Evolutionary conservation across 2,329 filamentous ascomycete genomes (phyloP), one percentile per base, ranked within the genome.

Genomic region (Didymella arachidicola): DNA sequence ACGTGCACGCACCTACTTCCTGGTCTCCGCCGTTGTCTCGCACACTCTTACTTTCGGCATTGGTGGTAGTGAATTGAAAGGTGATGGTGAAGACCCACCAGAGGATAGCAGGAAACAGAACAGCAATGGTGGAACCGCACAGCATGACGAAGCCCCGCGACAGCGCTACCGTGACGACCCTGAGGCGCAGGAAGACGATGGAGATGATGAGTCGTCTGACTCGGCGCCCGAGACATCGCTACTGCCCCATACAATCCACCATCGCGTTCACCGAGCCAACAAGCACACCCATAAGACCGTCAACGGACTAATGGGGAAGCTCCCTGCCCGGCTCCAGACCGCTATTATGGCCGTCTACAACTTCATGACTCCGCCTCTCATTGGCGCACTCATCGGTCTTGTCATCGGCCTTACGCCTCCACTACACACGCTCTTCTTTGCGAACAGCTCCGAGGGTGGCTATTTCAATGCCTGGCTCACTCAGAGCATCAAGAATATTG

Each of bases 391-490:
- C 2, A 70, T 85, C 2, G 88, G 87, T 4, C 81, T 81, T 2
- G 66, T 87, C 16, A 80, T 90, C 27, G 88, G 88, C 1, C 77
- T 90, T 2, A 79, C 83, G 0, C 87, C 87, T 0, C 67, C 81
- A 0, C 77, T 90, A 0, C 87, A 90, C 64, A 74, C 74, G 3
- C 82, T 84, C 2, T 90, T 91, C 73, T 90, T 90, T 78, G 80
- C 76, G 49, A 74, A 81, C 12, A 81, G 81, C 8, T 72, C 83
- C 7, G 77, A 87, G 5, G 88, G 87, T 6, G 87, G 88, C 1
- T 84, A 87, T 55, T 83, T 90, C 65, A 87, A 84, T 19, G 87
- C 87, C 1, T 90, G 87, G 87, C 76, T 90, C 38, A 89, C 87
- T 0, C 80, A 81, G 0, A 83, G 84, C 0, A 74, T 90, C 19